Evolutionary conservation across 2,329 filamentous ascomycete species (phyloP).

Genomic region (Xylariaceae sp.): DNA sequence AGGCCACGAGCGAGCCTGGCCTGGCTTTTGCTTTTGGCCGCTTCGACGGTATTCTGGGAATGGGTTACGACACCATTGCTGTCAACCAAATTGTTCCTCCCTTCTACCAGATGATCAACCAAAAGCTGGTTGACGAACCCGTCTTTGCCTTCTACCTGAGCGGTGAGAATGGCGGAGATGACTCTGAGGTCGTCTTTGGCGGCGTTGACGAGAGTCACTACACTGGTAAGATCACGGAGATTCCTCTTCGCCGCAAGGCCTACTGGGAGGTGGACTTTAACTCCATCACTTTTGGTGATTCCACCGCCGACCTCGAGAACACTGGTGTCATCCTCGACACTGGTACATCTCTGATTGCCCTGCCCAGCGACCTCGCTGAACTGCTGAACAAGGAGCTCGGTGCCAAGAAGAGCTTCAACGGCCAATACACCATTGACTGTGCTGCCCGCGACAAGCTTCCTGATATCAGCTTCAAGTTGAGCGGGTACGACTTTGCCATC

Average conservation of each 20-base stretch:
- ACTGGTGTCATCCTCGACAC: constrained; percentile 98
- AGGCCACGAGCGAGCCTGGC: constrained; percentile 92
- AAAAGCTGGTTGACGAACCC: constrained; percentile 82
- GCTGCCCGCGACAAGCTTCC: constrained; percentile 74
- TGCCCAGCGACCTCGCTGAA: constrained; percentile 86
- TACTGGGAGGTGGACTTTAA: constrained; percentile 99
- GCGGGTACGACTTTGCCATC: constrained; percentile 90
- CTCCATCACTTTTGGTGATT: constrained; percentile 80
- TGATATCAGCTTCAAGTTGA: constrained; percentile 85
- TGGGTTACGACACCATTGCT: constrained; percentile 94
- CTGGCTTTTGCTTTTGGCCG: constrained; percentile 96
- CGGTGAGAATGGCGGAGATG: constrained; percentile 58
- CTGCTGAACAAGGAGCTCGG: constrained; percentile 97
- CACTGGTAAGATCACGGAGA: constrained; percentile 81
- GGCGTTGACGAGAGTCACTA: constrained; percentile 77
- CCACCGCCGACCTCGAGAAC: constrained; percentile 82
- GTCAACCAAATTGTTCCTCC: constrained; percentile 92
- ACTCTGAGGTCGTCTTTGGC: constrained; percentile 86
- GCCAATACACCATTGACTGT: constrained; percentile 94
- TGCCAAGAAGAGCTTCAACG: constrained; percentile 95
- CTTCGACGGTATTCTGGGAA: constrained; percentile 93
- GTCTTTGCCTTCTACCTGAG: constrained; percentile 97
- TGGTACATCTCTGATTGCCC: constrained; percentile 93
- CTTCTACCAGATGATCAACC: constrained; percentile 93
- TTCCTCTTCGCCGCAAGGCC: constrained; percentile 94